Evolutionary conservation across 2,329 filamentous ascomycete species (phyloP).

Genomic region (Mariannaea elegans): DNA sequence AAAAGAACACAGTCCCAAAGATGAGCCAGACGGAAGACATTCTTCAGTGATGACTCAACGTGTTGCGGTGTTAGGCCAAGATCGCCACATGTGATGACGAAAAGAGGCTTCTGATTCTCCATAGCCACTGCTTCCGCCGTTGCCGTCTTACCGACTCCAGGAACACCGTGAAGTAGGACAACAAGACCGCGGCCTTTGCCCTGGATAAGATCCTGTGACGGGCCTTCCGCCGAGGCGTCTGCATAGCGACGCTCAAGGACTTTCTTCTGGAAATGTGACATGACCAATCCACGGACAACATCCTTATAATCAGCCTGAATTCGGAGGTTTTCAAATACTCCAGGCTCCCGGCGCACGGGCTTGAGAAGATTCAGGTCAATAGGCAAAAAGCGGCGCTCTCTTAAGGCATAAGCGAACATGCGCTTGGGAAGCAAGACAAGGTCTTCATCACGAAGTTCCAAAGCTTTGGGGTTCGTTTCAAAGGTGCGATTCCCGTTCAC

Average conservation of each 20-base stretch:
- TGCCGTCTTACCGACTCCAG: slow-evolving; percentile 59
- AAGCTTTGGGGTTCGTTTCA: slow-evolving; percentile 44
- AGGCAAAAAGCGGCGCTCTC: slow-evolving; percentile 50
- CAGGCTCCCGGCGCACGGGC: slow-evolving; percentile 46
- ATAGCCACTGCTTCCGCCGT: slow-evolving; percentile 55
- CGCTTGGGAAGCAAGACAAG: slow-evolving; percentile 51
- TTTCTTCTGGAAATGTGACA: slow-evolving; percentile 53
- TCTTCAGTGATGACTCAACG: slow-evolving; percentile 51
- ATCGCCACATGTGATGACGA: slow-evolving; percentile 60
- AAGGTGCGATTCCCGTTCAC: slow-evolving; percentile 47
- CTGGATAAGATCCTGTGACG: slow-evolving; percentile 52
- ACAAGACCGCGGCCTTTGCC: slow-evolving; percentile 57
- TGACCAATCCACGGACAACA: slow-evolving; percentile 51
- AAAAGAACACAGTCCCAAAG: slow-evolving; percentile 51
- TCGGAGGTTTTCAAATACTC: slow-evolving; percentile 52
- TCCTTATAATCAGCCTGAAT: slow-evolving; percentile 53
- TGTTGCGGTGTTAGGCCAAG: slow-evolving; percentile 52
- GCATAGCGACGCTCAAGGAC: slow-evolving; percentile 46
- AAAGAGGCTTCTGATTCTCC: slow-evolving; percentile 54
- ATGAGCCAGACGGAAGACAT: slow-evolving; percentile 54
- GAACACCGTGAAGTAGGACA: slow-evolving; percentile 56
- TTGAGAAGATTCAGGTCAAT: slow-evolving; percentile 48
- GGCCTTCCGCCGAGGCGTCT: slow-evolving; percentile 38
- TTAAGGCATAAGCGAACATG: slow-evolving; percentile 52
- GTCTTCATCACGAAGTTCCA: slow-evolving; percentile 41